Conservation (phyloP, 495 filamentous ascomycete genomes). For the Acidiella bohemica region DNA sequence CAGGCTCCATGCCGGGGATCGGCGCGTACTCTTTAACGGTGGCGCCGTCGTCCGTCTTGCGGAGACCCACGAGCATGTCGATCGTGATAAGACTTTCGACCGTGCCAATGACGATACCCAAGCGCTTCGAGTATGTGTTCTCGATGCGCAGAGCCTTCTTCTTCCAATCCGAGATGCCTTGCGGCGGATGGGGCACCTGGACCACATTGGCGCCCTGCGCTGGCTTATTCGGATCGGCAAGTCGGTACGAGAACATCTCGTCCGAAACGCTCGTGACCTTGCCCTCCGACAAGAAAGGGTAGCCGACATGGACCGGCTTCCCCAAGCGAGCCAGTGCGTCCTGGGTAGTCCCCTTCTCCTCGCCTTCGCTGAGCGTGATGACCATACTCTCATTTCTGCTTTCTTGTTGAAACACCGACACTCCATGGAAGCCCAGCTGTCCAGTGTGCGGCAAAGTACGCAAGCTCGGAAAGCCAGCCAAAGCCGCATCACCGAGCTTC, state of each 20-base stretch:
- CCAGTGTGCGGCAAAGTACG: slow-evolving; percentile 71
- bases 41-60: slow-evolving; percentile 80
- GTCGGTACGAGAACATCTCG: slow-evolving; percentile 73
- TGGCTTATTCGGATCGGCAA: slow-evolving; percentile 35
- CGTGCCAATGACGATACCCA: slow-evolving; percentile 73
- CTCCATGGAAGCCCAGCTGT: slow-evolving; percentile 72
- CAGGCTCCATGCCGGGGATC: slow-evolving; percentile 79
- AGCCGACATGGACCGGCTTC: slow-evolving; percentile 79
- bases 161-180: slow-evolving; percentile 67
- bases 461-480: slow-evolving; percentile 87
- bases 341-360: slow-evolving; percentile 53
- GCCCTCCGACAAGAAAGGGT: slow-evolving; percentile 90
- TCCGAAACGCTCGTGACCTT: slow-evolving; percentile 81
- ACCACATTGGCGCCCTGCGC: slow-evolving; percentile 37
- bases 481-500: slow-evolving; percentile 60
- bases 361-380: slow-evolving; percentile 64
- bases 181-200: slow-evolving; percentile 54
- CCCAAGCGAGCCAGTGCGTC: slow-evolving; percentile 67
- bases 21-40: slow-evolving; percentile 85
- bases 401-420: slow-evolving; percentile 94
- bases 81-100: slow-evolving; percentile 86
- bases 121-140: slow-evolving; percentile 70
- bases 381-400: slow-evolving; percentile 96
- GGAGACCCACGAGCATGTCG: slow-evolving; percentile 79
- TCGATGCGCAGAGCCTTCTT: slow-evolving; percentile 78